Evolutionary conservation across 2,329 filamentous ascomycete species (phyloP).

Genomic region (Arachnopeziza araneosa): DNA sequence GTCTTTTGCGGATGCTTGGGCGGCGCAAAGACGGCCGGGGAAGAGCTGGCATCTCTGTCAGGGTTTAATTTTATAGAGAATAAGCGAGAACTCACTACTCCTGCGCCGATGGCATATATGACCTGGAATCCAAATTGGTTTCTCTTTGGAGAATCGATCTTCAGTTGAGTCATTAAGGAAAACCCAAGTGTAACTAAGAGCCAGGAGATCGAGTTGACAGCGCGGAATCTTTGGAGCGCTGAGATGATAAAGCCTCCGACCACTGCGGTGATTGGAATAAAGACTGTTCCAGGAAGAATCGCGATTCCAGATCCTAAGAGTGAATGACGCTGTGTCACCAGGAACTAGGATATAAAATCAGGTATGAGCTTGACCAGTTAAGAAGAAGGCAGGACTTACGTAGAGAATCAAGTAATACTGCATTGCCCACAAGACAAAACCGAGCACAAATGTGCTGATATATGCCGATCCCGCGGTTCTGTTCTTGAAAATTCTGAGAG

Average conservation of each 20-base stretch:
- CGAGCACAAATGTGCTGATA: constrained; percentile 10
- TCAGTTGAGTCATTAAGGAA: constrained; percentile 10
- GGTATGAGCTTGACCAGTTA: too few species aligned
- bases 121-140: constrained; percentile 14
- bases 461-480: constrained; percentile 38
- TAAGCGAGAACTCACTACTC: neutral
- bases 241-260: constrained; percentile 8
- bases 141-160: constrained; percentile 4
- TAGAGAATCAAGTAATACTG: constrained; percentile 16
- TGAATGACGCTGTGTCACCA: constrained; percentile 7
- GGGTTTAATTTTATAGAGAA: neutral
- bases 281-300: constrained; percentile 9
- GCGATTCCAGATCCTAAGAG: constrained; percentile 7
- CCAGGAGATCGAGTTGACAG: constrained; percentile 6
- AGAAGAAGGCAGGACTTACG: neutral
- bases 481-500: constrained; percentile 36
- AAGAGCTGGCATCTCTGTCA: constrained; percentile 2
- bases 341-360: constrained; percentile 4
- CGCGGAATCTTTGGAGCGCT: constrained; percentile 6
- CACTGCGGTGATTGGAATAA: constrained; percentile 5
- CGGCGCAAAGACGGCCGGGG: constrained; percentile 12
- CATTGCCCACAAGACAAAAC: constrained; percentile 14
- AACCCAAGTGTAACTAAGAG: constrained; percentile 4
- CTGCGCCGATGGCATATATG: constrained; percentile 11
- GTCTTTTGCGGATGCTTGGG: constrained; percentile 12